phyloP scores from a whole-genome alignment of 768 basidiomycete species.

The Trametes cubensis region DNA sequence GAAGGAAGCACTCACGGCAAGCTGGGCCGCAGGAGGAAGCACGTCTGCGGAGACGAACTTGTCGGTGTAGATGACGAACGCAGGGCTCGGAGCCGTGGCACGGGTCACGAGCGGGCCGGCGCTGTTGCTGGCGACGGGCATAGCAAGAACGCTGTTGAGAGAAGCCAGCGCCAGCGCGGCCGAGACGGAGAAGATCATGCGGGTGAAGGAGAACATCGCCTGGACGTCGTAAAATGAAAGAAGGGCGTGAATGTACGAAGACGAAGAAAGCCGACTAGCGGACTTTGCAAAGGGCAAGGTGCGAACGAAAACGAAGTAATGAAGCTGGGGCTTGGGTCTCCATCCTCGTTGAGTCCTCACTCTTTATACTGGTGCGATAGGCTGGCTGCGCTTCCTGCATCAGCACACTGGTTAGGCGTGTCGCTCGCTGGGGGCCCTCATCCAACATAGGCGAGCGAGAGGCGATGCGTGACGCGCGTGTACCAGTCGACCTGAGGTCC shows the following conservation, averaged over 20 bases:
- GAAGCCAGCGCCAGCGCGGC: constrained; percentile 11
- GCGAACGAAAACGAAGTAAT: neutral
- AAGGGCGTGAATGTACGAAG: neutral
- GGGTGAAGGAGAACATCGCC: constrained; percentile 4
- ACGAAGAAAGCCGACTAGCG: constrained; percentile 1
- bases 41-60: constrained; percentile 18
- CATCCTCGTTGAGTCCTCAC: neutral
- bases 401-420: neutral
- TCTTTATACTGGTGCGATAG: neutral
- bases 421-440: neutral
- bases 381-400: neutral
- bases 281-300: neutral
- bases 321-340: neutral
- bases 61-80: constrained; percentile 20
- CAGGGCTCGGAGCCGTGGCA: constrained; percentile 11
- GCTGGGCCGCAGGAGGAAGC: constrained; percentile 17
- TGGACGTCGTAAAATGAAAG: neutral
- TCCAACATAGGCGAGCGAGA: too few species aligned
- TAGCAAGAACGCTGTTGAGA: constrained; percentile 1
- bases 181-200: constrained; percentile 1
- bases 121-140: neutral
- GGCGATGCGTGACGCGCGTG: too few species aligned
- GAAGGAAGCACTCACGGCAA: constrained; percentile 9
- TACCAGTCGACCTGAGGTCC: too few species aligned
- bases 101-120: neutral